A percentile compares a stretch with the other conserved stretches of the same genome.
phyloP scores from a whole-genome alignment of 129 eudicot species.

The Calendula officinalis region DNA sequence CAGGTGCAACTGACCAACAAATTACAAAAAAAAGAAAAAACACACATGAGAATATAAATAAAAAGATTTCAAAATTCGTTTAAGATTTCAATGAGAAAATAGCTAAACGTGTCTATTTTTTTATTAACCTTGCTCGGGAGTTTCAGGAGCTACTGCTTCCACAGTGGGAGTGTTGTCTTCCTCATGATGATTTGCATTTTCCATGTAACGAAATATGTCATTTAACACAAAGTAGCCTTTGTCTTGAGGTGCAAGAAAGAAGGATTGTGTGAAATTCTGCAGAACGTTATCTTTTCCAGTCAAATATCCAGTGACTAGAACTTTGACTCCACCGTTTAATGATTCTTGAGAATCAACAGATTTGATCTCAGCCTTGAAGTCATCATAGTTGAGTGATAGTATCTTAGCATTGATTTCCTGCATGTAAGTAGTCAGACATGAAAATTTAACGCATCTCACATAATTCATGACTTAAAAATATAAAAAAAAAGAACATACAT shows the following conservation, averaged over 20 bases:
- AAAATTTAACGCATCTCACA: background rate
- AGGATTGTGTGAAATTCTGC: slow-evolving; percentile 42
- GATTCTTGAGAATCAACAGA: background rate
- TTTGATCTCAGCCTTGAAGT: background rate
- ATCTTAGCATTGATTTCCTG: slow-evolving; percentile 58
- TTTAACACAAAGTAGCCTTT: slow-evolving; percentile 70
- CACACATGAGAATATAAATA: background rate
- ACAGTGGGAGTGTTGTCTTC: background rate
- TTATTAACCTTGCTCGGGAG: slow-evolving; percentile 54
- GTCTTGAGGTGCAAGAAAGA: slow-evolving; percentile 75
- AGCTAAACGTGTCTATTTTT: background rate
- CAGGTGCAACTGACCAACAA: slow-evolving; percentile 29
- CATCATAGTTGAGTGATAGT: background rate
- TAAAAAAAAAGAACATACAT: slow-evolving; percentile 28
- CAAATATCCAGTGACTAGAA: background rate
- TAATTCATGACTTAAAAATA: background rate
- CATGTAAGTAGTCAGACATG: background rate
- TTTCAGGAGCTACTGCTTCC: slow-evolving; percentile 11
- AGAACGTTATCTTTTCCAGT: background rate
- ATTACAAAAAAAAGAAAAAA: background rate
- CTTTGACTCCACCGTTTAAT: background rate
- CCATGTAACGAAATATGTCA: slow-evolving; percentile 61
- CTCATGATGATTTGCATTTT: slow-evolving; percentile 18
- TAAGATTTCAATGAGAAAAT: background rate
- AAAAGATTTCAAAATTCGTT: background rate